Base-by-base conservation (phyloP, 2,329 filamentous ascomycete genomes). In the Fusarium torreyae region DNA sequence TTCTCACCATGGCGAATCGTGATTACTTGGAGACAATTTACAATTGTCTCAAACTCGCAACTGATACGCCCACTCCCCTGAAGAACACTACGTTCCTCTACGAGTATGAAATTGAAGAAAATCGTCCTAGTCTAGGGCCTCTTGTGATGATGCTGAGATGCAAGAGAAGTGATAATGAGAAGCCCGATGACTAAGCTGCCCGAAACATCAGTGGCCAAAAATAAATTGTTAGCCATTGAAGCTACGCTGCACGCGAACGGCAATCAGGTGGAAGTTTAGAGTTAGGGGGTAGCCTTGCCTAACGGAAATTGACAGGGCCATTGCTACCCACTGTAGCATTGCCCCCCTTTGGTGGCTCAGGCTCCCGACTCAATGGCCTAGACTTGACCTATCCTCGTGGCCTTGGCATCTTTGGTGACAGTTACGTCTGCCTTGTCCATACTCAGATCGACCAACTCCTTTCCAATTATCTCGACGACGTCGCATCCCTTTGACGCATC, bases 171-270 rank as follows among this genome's bases (percentile, higher is more conserved):
- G 11, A 38, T 53, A 52, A 38, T 44, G 6, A 28, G 57, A 40
- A 31, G 28, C 28, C 4, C 9, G 53, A 66, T 75, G 69, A 74
- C 71, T 74, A 74, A 74, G 72, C 70, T 24, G 13, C 15, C 11
- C 18, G 26, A 22, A n/a, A 54, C 10, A 33, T 31, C 26, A 15
- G 53, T 20, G 57, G 45, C 53, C 38, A 46, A 56, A 63, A 57
- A 58, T 54, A 65, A 74, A 75, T 68, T 75, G 72, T 74, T 75
- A 72, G 58, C 57, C 61, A 63, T 61, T 53, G 45, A 63, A 66
- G 72, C 70, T 63, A 74, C 49, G 63, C 59, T 73, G 56, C 68
- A 68, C 58, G 42, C 38, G 39, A 63, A 69, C 44, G 68, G 72
- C 59, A 72, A 74, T 67, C 72, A 72, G 69, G 70, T 63, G 70